phyloP scores from a whole-genome alignment of 768 basidiomycete species.

The Russula compacta region DNA sequence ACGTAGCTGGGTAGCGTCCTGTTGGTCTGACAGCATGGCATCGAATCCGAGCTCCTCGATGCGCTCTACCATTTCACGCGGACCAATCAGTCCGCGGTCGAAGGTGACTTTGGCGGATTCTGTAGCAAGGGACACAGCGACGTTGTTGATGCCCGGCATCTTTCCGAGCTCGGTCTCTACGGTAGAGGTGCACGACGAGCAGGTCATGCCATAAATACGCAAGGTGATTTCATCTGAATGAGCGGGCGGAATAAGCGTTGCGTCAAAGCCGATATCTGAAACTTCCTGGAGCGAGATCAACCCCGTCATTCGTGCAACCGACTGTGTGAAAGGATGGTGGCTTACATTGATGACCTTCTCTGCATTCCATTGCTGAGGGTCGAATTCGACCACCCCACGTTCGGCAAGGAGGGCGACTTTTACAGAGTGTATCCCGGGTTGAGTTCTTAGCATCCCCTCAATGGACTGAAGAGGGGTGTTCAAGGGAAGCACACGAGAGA shows the following conservation, averaged over 20 bases:
- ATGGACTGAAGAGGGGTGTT: constrained; percentile 47
- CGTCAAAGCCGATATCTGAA: constrained; percentile 88
- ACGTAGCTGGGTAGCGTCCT: constrained; percentile 74
- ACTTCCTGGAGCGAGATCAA: constrained; percentile 53
- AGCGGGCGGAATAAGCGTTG: constrained; percentile 58
- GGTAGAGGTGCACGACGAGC: constrained; percentile 68
- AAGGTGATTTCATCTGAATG: constrained; percentile 63
- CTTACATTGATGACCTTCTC: constrained; percentile 71
- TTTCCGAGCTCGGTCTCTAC: constrained; percentile 61
- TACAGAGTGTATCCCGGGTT: constrained; percentile 83
- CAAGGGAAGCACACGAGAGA: neutral
- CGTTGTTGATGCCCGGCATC: constrained; percentile 65
- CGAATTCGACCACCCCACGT: constrained; percentile 85
- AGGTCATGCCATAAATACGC: constrained; percentile 88
- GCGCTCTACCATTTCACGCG: constrained; percentile 81
- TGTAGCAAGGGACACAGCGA: constrained; percentile 66
- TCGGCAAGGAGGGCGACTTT: constrained; percentile 98
- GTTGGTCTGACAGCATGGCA: constrained; percentile 72
- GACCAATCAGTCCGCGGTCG: constrained; percentile 61
- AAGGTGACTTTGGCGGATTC: constrained; percentile 70
- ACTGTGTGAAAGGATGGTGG: constrained; percentile 10
- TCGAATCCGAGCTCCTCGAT: constrained; percentile 88
- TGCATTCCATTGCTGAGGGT: constrained; percentile 68
- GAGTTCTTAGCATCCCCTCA: constrained; percentile 70
- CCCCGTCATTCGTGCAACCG: neutral